These are phyloP conservation scores for Neurospora sp. DNA, from an alignment of 495 filamentous ascomycete species.

Conservation along the genomic window DNA sequence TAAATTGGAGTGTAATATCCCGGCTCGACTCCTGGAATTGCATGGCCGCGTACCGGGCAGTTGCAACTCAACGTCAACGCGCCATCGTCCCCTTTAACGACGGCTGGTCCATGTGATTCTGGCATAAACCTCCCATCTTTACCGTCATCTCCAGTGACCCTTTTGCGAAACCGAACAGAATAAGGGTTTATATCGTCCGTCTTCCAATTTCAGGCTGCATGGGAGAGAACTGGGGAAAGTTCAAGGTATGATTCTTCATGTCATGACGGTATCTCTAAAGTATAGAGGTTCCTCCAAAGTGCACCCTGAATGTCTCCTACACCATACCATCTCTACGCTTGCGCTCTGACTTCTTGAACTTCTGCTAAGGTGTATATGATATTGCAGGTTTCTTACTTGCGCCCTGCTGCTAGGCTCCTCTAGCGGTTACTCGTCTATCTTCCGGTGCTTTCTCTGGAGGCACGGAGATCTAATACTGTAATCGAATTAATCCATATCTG, in stretches of 20 bases:
- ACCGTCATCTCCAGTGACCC: background rate
- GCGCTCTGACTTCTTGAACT: background rate
- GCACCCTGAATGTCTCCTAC: background rate
- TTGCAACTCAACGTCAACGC: background rate
- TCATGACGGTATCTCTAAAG: background rate
- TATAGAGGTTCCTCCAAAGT: background rate
- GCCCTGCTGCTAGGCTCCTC: background rate
- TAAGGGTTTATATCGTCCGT: background rate
- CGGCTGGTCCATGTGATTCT: background rate
- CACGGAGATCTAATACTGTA: background rate
- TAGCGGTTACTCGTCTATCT: background rate
- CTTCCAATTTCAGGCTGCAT: background rate
- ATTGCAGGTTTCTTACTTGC: background rate
- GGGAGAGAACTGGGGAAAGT: background rate
- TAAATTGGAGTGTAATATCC: background rate
- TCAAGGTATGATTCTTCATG: background rate
- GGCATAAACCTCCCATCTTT: constrained; percentile 8
- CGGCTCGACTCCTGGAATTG: background rate
- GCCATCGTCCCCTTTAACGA: background rate
- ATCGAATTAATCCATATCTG: background rate
- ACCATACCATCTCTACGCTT: background rate
- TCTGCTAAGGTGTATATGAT: background rate
- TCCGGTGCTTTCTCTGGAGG: background rate
- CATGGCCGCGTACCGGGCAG: background rate
- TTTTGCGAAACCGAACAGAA: background rate